Conservation (phyloP, 352 stramenopile genomes). For the Albugo laibachii region DNA sequence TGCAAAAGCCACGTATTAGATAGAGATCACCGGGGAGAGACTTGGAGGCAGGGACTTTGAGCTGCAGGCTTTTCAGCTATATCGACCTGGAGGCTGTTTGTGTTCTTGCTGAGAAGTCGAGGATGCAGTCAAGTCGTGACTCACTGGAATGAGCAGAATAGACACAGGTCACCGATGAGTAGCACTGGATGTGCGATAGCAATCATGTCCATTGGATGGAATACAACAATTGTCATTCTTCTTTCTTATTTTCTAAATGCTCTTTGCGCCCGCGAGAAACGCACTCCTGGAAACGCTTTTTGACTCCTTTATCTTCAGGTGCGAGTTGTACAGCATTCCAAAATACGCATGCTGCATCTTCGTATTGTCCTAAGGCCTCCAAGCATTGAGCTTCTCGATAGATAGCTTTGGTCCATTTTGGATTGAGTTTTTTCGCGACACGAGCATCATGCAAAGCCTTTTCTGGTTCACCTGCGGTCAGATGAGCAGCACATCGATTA, state of each 20-base stretch:
- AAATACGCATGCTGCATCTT: slow-evolving; percentile 52
- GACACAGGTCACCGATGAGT: too few relatives aligned
- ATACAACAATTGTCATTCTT: background rate
- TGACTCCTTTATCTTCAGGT: slow-evolving; percentile 44
- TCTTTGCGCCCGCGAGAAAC: slow-evolving; percentile 43
- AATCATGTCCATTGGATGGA: too few relatives aligned
- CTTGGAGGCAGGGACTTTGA: too few relatives aligned
- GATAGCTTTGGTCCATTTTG: slow-evolving; percentile 60
- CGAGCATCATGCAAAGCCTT: slow-evolving; percentile 56
- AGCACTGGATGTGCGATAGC: too few relatives aligned
- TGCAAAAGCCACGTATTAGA: too few relatives aligned
- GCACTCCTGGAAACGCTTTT: slow-evolving; percentile 68
- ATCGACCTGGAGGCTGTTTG: too few relatives aligned
- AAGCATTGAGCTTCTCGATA: slow-evolving; percentile 74
- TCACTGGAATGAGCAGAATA: too few relatives aligned
- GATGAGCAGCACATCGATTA: slow-evolving; percentile 56
- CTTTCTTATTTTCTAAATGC: slow-evolving; percentile 25
- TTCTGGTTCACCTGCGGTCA: slow-evolving; percentile 31
- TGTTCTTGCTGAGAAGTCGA: too few relatives aligned
- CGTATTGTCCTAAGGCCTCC: slow-evolving; percentile 42
- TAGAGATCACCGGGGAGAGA: too few relatives aligned
- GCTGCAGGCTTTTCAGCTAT: too few relatives aligned
- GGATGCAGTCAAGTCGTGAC: too few relatives aligned
- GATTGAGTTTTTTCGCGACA: slow-evolving; percentile 64
- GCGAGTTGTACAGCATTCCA: slow-evolving; percentile 56